Evolutionary conservation across 139 green algal genomes (phyloP).

Genomic region (Chlorokybus atmophyticus): DNA sequence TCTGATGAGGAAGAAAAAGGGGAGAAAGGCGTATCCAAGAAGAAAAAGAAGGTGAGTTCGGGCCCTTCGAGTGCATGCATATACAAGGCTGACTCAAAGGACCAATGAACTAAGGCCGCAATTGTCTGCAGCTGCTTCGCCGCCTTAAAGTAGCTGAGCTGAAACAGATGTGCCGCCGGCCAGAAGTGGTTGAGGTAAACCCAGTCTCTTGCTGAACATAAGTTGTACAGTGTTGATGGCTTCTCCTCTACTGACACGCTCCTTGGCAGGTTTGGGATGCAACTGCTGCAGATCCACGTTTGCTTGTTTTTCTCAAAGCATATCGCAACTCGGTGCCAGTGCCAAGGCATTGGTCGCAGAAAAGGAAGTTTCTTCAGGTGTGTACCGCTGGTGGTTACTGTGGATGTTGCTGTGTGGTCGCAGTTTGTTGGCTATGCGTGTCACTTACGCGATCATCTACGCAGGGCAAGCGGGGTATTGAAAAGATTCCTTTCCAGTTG

Average conservation of each 20-base stretch:
- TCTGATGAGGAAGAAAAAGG: constrained; percentile 6
- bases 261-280: constrained; percentile 73
- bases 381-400: no score
- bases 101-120: not conserved
- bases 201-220: not conserved
- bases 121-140: constrained; percentile 7
- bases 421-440: no score
- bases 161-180: constrained; percentile 69
- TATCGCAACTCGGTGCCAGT: constrained; percentile 85
- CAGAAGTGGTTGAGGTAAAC: constrained; percentile 83
- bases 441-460: no score
- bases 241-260: not conserved
- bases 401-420: not conserved
- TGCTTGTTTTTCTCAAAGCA: constrained; percentile 90
- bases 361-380: constrained; percentile 72
- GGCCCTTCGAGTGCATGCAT: not conserved
- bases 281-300: constrained; percentile 69
- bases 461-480: constrained; percentile 90
- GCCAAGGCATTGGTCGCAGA: constrained; percentile 91
- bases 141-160: constrained; percentile 77
- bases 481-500: constrained; percentile 95
- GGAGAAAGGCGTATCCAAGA: constrained; percentile 42
- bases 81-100: not conserved
- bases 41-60: constrained; percentile 58
- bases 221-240: not conserved